A percentile compares a stretch with the other conserved stretches of the same genome.
Evolutionary conservation across 345 rosid species (phyloP).

Genomic region (Citrus unshiu): DNA sequence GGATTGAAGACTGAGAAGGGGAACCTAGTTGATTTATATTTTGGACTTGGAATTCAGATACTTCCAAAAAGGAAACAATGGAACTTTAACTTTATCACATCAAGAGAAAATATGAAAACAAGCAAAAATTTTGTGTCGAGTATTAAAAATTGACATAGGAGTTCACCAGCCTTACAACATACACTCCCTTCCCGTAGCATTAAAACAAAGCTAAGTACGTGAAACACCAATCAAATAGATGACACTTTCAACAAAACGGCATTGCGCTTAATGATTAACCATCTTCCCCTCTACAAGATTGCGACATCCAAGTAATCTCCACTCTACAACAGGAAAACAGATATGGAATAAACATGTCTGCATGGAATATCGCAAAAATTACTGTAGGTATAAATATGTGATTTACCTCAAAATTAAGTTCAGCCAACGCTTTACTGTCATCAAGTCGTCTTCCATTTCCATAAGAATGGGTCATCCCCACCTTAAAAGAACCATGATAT

Average conservation of each 20-base stretch:
- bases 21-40: background rate
- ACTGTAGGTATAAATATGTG: background rate
- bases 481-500: constrained; percentile 36
- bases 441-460: constrained; percentile 73
- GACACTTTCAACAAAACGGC: background rate
- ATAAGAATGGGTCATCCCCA: constrained; percentile 72
- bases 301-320: constrained; percentile 98
- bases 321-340: constrained; percentile 41
- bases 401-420: constrained; percentile 74
- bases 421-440: constrained; percentile 65
- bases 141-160: background rate
- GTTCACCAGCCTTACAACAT: background rate
- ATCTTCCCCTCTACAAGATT: constrained; percentile 33
- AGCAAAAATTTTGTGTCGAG: background rate
- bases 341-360: background rate
- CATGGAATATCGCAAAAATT: background rate
- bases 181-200: background rate
- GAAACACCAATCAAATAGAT: background rate
- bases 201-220: background rate
- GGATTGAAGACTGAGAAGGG: background rate
- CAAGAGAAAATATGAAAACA: background rate
- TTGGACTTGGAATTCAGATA: too few species aligned
- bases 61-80: background rate
- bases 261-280: background rate
- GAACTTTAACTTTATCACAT: background rate